A percentile compares a stretch with the other conserved stretches of the same genome.
phyloP scores from a whole-genome alignment of 164 flowering plant species.

The Stephania yunnanensis region DNA sequence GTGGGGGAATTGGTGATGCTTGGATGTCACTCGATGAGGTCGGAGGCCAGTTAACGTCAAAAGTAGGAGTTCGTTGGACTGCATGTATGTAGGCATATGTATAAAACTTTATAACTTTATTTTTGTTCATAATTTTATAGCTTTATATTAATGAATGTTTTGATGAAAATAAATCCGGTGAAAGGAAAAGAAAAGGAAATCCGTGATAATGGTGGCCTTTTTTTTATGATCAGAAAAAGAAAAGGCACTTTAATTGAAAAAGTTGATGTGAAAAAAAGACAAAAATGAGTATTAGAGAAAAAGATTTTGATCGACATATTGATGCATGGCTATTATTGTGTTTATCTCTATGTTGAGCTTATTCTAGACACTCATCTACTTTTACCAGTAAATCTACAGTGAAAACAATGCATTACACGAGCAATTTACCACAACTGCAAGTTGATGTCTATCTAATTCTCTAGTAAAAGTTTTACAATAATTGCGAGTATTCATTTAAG shows the following conservation, averaged over 20 bases:
- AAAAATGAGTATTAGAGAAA: background rate
- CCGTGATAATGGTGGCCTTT: background rate
- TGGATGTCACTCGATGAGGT: background rate
- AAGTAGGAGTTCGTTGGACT: conserved; percentile 1
- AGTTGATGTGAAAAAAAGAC: background rate
- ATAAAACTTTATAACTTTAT: too few relatives aligned
- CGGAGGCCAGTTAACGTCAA: conserved; percentile 3
- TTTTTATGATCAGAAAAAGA: background rate
- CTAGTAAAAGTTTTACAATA: too few relatives aligned
- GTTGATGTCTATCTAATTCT: too few relatives aligned
- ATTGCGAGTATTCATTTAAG: too few relatives aligned
- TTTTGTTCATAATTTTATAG: too few relatives aligned
- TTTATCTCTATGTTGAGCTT: background rate
- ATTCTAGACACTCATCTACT: background rate
- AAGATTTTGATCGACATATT: background rate
- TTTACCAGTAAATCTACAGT: background rate
- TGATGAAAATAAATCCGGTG: background rate
- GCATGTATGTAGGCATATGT: background rate
- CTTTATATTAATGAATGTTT: too few relatives aligned
- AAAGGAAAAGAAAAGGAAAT: too few relatives aligned
- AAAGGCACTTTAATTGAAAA: background rate
- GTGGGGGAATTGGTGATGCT: background rate
- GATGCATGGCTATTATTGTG: background rate
- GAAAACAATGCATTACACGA: too few relatives aligned
- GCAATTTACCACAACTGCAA: too few relatives aligned